These are phyloP conservation scores for Iris pallida DNA, from an alignment of 116 monocot species.

Conservation along the genomic window DNA sequence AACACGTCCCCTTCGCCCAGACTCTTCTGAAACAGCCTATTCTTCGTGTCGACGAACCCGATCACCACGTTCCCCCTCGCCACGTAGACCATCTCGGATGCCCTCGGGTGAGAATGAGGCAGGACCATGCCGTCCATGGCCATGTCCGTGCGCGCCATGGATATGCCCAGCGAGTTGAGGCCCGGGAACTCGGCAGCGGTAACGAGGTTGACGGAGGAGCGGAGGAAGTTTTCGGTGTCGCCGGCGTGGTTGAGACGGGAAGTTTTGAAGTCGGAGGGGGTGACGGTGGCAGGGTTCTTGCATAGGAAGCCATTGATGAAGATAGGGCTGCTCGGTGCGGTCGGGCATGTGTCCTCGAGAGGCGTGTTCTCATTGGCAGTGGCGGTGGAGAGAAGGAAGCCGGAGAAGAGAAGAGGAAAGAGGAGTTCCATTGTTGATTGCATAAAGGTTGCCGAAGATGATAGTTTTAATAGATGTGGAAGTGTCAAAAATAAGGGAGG, in stretches of 20 bases:
- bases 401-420: background rate
- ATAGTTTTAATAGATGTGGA: background rate
- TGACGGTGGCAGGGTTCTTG: slow-evolving; percentile 16
- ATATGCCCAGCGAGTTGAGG: slow-evolving; percentile 24
- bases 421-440: background rate
- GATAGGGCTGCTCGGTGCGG: background rate
- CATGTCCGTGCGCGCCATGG: slow-evolving; percentile 21
- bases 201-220: slow-evolving; percentile 18
- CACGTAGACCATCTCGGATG: slow-evolving; percentile 27
- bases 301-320: slow-evolving; percentile 29
- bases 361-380: slow-evolving; percentile 7
- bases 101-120: slow-evolving; percentile 28
- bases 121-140: slow-evolving; percentile 16
- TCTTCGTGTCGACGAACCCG: slow-evolving; percentile 16
- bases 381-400: background rate
- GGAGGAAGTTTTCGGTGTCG: slow-evolving; percentile 24
- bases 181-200: slow-evolving; percentile 28
- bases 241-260: slow-evolving; percentile 23
- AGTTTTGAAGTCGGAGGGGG: slow-evolving; percentile 32
- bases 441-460: background rate
- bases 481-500: background rate
- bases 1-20: slow-evolving; percentile 26
- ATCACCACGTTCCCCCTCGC: slow-evolving; percentile 5
- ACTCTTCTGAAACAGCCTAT: slow-evolving; percentile 12
- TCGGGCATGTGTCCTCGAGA: slow-evolving; percentile 27